phyloP scores from a whole-genome alignment of 1,284 basidiomycete genomes.

The Microbotryum silenes-acaulis region DNA sequence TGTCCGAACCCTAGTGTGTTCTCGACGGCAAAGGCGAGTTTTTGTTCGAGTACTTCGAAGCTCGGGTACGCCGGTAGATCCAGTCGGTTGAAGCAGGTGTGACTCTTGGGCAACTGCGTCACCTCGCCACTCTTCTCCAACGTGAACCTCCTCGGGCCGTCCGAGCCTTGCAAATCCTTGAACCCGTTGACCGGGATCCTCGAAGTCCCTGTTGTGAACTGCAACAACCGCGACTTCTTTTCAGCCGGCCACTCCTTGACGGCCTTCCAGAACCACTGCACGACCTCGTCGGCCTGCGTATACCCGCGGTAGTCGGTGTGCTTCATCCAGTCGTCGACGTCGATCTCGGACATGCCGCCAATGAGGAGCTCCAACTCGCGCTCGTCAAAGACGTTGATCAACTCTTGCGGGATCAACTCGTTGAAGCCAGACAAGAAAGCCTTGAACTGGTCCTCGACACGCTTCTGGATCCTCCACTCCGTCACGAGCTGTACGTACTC shows the following conservation, averaged over 20 bases:
- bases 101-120: conserved; percentile 73
- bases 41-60: conserved; percentile 50
- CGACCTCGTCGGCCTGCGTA: conserved; percentile 50
- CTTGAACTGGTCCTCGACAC: conserved; percentile 91
- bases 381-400: conserved; percentile 97
- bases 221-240: conserved; percentile 84
- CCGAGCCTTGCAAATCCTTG: conserved; percentile 95
- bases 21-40: conserved; percentile 41
- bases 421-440: conserved; percentile 93
- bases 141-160: conserved; percentile 58
- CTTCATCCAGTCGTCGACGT: conserved; percentile 59
- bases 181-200: conserved; percentile 98
- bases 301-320: conserved; percentile 56
- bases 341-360: conserved; percentile 98
- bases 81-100: conserved; percentile 58
- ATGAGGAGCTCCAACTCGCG: conserved; percentile 88
- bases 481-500: conserved; percentile 95
- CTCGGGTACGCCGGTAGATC: conserved; percentile 88
- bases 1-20: conserved; percentile 49
- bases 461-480: conserved; percentile 84
- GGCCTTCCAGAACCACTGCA: conserved; percentile 99
- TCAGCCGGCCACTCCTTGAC: conserved; percentile 93
- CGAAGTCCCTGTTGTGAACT: conserved; percentile 96
- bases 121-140: conserved; percentile 57
- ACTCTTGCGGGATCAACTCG: conserved; percentile 88